phyloP scores from a whole-genome alignment of 2,329 filamentous ascomycete species.

The Falciphora oryzae region DNA sequence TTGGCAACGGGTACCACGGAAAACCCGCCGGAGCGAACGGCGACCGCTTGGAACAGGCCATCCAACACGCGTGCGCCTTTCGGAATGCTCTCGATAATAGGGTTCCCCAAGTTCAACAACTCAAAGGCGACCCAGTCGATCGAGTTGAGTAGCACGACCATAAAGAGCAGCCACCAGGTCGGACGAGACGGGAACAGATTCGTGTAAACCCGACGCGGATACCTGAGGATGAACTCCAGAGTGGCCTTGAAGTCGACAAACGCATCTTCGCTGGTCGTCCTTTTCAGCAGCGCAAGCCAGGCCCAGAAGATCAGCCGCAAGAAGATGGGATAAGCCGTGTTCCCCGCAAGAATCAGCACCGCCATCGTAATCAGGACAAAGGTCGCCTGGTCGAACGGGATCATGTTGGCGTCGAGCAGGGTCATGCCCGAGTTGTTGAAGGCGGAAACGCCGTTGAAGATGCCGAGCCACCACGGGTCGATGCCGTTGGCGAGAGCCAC shows the following conservation, averaged over 20 bases:
- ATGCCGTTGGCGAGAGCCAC: conserved; percentile 49
- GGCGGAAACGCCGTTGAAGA: conserved; percentile 61
- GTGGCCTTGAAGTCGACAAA: conserved; percentile 40
- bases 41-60: conserved; percentile 59
- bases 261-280: conserved; percentile 30
- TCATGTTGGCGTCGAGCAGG: conserved; percentile 60
- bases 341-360: conserved; percentile 56
- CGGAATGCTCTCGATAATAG: conserved; percentile 45
- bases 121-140: conserved; percentile 63
- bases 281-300: conserved; percentile 35
- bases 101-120: conserved; percentile 58
- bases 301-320: conserved; percentile 54
- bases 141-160: conserved; percentile 54
- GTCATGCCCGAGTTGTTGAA: conserved; percentile 71
- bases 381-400: conserved; percentile 49
- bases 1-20: conserved; percentile 57
- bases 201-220: conserved; percentile 54
- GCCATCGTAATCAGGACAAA: conserved; percentile 49
- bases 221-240: conserved; percentile 47
- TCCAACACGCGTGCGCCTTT: conserved; percentile 51
- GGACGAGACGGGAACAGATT: conserved; percentile 57
- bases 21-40: conserved; percentile 60
- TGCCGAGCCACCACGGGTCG: conserved; percentile 62
- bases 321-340: conserved; percentile 61
- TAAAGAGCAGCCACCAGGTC: conserved; percentile 61